A percentile compares a stretch with the other conserved stretches of the same genome.
phyloP scores from a whole-genome alignment of 2,329 filamentous ascomycete species.

The Plenodomus lindquistii region DNA sequence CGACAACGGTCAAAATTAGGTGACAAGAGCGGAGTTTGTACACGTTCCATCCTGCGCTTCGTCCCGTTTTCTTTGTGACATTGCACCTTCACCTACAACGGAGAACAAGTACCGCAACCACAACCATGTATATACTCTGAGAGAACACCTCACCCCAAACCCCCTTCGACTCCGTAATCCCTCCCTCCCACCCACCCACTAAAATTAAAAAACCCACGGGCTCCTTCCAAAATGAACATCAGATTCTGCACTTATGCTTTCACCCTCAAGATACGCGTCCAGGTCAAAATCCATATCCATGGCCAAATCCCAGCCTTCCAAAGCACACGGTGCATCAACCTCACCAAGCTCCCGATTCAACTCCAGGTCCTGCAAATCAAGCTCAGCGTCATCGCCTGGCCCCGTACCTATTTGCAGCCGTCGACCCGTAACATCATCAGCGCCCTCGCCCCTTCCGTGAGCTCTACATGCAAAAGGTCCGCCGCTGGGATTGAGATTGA shows the following conservation, averaged over 20 bases:
- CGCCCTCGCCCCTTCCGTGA: slow-evolving; percentile 16
- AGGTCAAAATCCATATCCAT: slow-evolving; percentile 3
- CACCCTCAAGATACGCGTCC: slow-evolving; percentile 7
- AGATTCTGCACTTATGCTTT: neutral
- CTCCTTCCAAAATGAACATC: slow-evolving; percentile 10
- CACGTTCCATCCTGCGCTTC: no score
- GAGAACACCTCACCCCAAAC: no score
- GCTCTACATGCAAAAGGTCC: slow-evolving; percentile 5
- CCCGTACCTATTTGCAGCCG: neutral
- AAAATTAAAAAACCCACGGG: slow-evolving; percentile 12
- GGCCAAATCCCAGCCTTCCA: neutral
- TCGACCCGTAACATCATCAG: slow-evolving; percentile 1
- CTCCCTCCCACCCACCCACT: slow-evolving; percentile 6
- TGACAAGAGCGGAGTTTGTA: no score
- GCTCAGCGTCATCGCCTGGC: neutral
- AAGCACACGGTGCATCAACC: slow-evolving; percentile 1
- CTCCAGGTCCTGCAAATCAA: neutral
- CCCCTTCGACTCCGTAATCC: no score
- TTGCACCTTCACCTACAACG: no score
- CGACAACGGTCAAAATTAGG: no score
- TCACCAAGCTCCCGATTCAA: slow-evolving; percentile 1
- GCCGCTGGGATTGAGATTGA: slow-evolving; percentile 13
- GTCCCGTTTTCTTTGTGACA: no score
- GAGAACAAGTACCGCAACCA: no score
- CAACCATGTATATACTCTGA: no score